These are phyloP conservation scores for Pseudogymnoascus sp. DNA, from an alignment of 2,329 filamentous ascomycete species.

Conservation along the genomic window DNA sequence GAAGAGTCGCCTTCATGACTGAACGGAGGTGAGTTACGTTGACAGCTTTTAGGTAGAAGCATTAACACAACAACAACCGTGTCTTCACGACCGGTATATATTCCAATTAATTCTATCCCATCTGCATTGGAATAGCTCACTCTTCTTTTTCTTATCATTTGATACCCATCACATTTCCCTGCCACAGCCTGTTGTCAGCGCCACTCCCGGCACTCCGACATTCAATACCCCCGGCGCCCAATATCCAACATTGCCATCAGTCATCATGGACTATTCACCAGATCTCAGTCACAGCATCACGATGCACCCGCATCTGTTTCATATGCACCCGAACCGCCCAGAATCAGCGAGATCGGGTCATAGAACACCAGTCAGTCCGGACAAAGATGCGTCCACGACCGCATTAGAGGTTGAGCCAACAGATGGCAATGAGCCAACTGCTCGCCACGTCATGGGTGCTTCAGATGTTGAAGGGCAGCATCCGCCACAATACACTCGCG, in stretches of 20 bases:
- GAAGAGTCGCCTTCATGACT: neutral
- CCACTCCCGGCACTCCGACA: neutral
- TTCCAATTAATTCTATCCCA: neutral
- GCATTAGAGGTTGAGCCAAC: slow-evolving; percentile 30
- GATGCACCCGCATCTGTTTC: slow-evolving; percentile 26
- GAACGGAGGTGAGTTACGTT: neutral
- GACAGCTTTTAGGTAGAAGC: slow-evolving; percentile 3
- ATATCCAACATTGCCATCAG: neutral
- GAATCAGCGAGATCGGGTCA: slow-evolving; percentile 18
- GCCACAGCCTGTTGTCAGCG: neutral
- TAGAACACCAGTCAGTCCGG: slow-evolving; percentile 19
- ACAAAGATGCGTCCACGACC: slow-evolving; percentile 33
- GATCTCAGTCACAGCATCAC: slow-evolving; percentile 26
- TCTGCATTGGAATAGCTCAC: neutral
- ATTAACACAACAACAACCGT: slow-evolving; percentile 7
- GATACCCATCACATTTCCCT: neutral
- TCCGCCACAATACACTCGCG: slow-evolving; percentile 28
- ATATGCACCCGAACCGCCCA: slow-evolving; percentile 22
- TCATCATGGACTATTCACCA: slow-evolving; percentile 3
- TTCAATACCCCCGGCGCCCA: neutral
- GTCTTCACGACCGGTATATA: slow-evolving; percentile 3
- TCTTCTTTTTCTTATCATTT: neutral
- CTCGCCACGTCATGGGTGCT: slow-evolving; percentile 21
- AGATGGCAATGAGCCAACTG: slow-evolving; percentile 24
- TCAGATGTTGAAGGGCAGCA: slow-evolving; percentile 36